Conservation (phyloP, 495 filamentous ascomycete genomes). For the Aspergillus leporis region DNA sequence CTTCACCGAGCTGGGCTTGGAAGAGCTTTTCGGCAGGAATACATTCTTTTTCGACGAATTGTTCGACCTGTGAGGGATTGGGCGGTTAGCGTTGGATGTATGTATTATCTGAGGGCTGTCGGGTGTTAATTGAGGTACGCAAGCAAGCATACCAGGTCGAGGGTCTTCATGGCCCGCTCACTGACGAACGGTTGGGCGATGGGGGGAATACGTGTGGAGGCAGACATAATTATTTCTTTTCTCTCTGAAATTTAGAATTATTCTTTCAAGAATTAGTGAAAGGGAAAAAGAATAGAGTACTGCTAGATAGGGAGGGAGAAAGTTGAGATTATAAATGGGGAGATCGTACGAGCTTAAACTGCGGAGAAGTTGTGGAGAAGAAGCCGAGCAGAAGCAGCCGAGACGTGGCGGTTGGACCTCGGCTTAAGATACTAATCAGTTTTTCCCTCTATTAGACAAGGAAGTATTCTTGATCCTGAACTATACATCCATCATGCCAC, state of each 20-base stretch:
- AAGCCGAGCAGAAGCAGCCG: conserved; percentile 11
- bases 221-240: conserved; percentile 46
- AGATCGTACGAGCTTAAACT: conserved; percentile 2
- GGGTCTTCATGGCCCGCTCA: conserved; percentile 74
- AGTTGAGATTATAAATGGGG: neutral
- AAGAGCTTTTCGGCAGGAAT: conserved; percentile 80
- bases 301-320: neutral
- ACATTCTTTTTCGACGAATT: conserved; percentile 97
- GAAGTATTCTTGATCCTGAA: too few species aligned
- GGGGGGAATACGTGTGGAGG: conserved; percentile 63
- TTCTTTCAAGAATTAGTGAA: neutral
- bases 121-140: too few species aligned
- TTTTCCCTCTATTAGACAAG: too few species aligned
- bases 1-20: conserved; percentile 74
- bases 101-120: too few species aligned
- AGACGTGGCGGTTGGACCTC: conserved; percentile 14
- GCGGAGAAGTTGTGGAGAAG: conserved; percentile 25
- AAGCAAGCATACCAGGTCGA: conserved; percentile 54
- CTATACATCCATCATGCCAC: neutral
- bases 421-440: conserved; percentile 2
- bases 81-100: conserved; percentile 28
- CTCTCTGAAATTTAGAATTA: neutral
- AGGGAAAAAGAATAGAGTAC: conserved; percentile 20
- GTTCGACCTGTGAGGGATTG: conserved; percentile 79
- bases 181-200: conserved; percentile 70